Evolutionary conservation across 2,329 filamentous ascomycete genomes (phyloP), one percentile per base, ranked within the genome.

Genomic region (Calonectria pseudoreteaudii): DNA sequence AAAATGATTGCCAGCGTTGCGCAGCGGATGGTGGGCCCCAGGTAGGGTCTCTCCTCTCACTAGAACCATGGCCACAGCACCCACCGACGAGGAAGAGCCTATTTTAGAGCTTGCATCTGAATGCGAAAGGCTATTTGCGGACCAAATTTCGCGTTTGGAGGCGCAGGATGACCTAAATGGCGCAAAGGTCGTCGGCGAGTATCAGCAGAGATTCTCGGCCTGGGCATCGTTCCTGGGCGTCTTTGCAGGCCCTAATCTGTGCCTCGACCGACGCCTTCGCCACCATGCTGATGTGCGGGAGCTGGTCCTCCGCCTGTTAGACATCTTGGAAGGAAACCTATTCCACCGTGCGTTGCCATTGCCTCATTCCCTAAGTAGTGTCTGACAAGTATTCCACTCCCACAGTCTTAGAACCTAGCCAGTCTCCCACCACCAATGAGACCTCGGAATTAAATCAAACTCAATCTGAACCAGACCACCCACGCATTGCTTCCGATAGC

Each of bases 181-280:
- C 64, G 64, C 64, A 66, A 36, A 34, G n/a, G 4, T 66, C n/a
- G 30, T 52, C 16, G 41, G 28, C 44, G 64, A 66, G 30, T 50
- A 50, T 16, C 31, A 47, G 16, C 66, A 68, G 23, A 34, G 66
- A 26, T 68, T 68, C 50, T 28, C 66, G 5, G 34, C 28, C n/a
- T 68, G 66, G 66, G 66, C 66, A 50, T 36, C 66, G 4, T 68
- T 58, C 7, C 20, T 68, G 2, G 66, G 66, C 16, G 66, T 68
- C 11, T 68, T 68, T 68, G 50, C 66, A n/a, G 66, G 50, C 2
- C 20, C 23, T 18, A 68, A 68, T 18, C 20, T 68, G 18, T 68
- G 66, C 28, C 50, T 68, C n/a, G 66, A 68, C n/a, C 31, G 66
- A 16, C 36, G 66, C 23, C 49, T 68, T 53, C 49, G 66, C 9